A percentile compares a stretch with the other conserved stretches of the same genome.
Evolutionary conservation across 768 basidiomycete species (phyloP).

Genomic region (Hygrocybe punicea): DNA sequence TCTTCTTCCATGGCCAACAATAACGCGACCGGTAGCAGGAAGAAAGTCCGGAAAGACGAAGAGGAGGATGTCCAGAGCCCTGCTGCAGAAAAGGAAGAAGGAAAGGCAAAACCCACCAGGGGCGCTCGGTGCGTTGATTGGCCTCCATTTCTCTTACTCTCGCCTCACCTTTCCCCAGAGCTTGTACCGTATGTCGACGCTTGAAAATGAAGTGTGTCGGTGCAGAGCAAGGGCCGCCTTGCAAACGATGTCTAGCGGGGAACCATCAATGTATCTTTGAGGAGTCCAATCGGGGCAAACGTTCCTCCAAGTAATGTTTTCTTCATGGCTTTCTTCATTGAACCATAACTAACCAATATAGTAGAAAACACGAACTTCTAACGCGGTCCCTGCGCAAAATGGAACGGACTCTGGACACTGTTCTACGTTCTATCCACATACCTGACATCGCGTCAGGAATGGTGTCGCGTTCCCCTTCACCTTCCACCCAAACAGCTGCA

Average conservation of each 20-base stretch:
- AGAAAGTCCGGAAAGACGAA: conserved; percentile 63
- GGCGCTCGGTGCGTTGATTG: conserved; percentile 65
- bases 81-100: conserved; percentile 56
- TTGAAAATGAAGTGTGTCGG: conserved; percentile 94
- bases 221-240: conserved; percentile 86
- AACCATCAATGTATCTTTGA: conserved; percentile 94
- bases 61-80: conserved; percentile 54
- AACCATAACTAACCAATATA: conserved; percentile 24
- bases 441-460: conserved; percentile 74
- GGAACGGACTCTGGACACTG: conserved; percentile 90
- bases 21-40: conserved; percentile 43
- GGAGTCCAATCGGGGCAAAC: conserved; percentile 93
- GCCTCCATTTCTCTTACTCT: not conserved
- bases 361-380: conserved; percentile 79
- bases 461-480: conserved; percentile 79
- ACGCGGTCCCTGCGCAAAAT: conserved; percentile 83
- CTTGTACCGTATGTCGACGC: conserved; percentile 87
- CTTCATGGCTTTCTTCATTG: conserved; percentile 16
- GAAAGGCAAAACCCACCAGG: conserved; percentile 78
- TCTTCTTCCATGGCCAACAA: conserved; percentile 46
- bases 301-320: conserved; percentile 63
- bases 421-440: conserved; percentile 83
- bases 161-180: conserved; percentile 45
- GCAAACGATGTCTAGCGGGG: conserved; percentile 77
- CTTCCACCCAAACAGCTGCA: conserved; percentile 49